These are phyloP conservation scores for Russula abietina DNA, from an alignment of 768 basidiomycete genomes.

Conservation along the genomic window DNA sequence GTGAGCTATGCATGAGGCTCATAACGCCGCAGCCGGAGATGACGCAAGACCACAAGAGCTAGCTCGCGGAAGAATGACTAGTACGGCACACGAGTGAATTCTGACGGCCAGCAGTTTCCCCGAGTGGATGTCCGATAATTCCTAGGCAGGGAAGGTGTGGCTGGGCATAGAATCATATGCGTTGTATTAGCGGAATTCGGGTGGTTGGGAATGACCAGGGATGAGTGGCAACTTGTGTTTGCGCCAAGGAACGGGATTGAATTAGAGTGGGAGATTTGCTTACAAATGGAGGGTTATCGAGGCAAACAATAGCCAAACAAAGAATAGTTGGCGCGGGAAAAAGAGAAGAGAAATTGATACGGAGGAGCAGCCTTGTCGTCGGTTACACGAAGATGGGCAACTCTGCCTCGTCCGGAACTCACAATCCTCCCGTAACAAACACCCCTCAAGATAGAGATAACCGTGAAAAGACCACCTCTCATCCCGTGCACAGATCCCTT, in stretches of 20 bases:
- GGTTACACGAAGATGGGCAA: conserved; percentile 21
- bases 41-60: neutral
- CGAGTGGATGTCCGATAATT: conserved; percentile 9
- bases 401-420: conserved; percentile 19
- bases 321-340: conserved; percentile 6
- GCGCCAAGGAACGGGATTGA: neutral
- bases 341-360: neutral
- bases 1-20: neutral
- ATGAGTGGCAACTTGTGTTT: neutral
- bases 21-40: neutral
- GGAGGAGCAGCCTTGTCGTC: neutral
- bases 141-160: neutral
- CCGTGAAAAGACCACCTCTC: conserved; percentile 26
- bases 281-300: neutral
- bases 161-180: neutral
- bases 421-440: conserved; percentile 18
- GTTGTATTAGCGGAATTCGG: neutral
- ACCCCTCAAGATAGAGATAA: conserved; percentile 17
- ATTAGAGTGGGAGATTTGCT: neutral
- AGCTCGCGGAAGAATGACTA: neutral
- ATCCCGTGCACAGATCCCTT: conserved; percentile 51
- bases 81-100: neutral
- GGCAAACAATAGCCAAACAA: neutral
- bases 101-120: conserved; percentile 16
- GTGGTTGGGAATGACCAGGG: neutral